Evolutionary conservation across 805 yeast genomes (phyloP), one percentile per base, ranked within the genome.

Genomic region (Saccharomycopsis selenospora): DNA sequence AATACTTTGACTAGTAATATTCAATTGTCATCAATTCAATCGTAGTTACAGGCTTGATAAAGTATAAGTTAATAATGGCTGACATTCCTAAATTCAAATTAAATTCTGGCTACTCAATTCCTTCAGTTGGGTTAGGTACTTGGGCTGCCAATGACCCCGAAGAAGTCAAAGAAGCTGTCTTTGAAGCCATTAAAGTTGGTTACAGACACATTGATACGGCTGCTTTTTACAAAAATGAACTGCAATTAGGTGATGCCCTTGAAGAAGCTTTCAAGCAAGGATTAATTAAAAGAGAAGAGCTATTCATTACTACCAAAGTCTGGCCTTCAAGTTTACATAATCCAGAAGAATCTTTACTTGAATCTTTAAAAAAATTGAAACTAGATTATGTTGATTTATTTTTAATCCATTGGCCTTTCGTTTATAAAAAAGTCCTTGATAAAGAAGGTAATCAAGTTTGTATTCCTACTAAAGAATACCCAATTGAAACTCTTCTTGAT

Each of bases 201-300:
- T 83, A 83, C 67, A 73, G 78, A 55, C 95, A 85, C 63, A 80
- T 86, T 55, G 95, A 85, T 64, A 77, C 87, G 20, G 93, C 95
- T 27, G 77, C 79, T 36, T 71, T 72, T 43, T 85, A 85, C 65
- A 67, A 71, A 7, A 84, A 83, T 59, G 91, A 85, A 63, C 79
- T 61, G 44, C 75, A 73, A 46, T 82, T 83, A 44, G 86, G 87
- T 20, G 65, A 64, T 51, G 80, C 76, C 24, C 68, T 75, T 44
- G 72, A 65, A 47, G 80, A 77, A 45, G 66, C 81, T 40, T 84
- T 82, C 11, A 28, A 46, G 24, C 36, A 46, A 23, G 49, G 49
- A 5, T 5, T 46, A 3, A 68, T 83, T 24, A 77, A 79, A 51
- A 73, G 93, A 61, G 73, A 72, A 25, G 80, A 82, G 43, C 59